Base-by-base conservation (phyloP, 495 filamentous ascomycete species). In the Penicillium cosmopolitanum region DNA sequence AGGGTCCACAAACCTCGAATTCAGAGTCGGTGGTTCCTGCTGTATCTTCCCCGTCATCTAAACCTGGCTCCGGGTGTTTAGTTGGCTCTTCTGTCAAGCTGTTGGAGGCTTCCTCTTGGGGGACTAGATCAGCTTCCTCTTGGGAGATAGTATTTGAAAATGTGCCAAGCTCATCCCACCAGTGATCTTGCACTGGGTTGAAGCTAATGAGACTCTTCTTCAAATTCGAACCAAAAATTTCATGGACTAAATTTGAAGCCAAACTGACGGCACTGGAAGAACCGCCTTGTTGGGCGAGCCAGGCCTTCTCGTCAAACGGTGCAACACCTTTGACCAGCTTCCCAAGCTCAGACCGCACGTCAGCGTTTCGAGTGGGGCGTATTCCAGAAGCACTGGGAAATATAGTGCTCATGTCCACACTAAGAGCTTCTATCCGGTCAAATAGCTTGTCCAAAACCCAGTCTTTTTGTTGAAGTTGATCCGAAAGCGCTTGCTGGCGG, bases 391-490 rank as follows among this genome's bases (percentile, higher is more conserved):
- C 81, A 15, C 85, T 81, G 15, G 87, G 89, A 73, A 96, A 91
- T 3, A 93, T 79, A 21, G 83, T 78, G 13, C 85, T 84, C 5
- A 94, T 72, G 31, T 92, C 89, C 2, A 84, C 79, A 1, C 87
- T 84, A 47, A 85, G 82, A 0, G 84, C 76, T 57, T 91, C 89
- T n/a, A 95, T 76, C 64, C 90, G 92, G 69, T 96, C 91, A 9
- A 91, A 76, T 21, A 96, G 66, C 57, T 87, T 90, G 16, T 80
- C 77, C 56, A 97, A 90, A 16, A 91, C 82, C 63, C 78, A 83
- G 70, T 97, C 93, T 72, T 96, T 97, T 35, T 93, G 86, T 57
- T 79, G 80, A 10, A 96, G 65, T 23, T 80, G 77, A 8, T 80
- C 69, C 23, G 87, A 63, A 2, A 97, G 80, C 31, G 77, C 74